Percentiles rank a stretch among this genome's conserved stretches.
Evolutionary conservation across 2,329 filamentous ascomycete genomes (phyloP).

Genomic region (Fusarium floridanum): DNA sequence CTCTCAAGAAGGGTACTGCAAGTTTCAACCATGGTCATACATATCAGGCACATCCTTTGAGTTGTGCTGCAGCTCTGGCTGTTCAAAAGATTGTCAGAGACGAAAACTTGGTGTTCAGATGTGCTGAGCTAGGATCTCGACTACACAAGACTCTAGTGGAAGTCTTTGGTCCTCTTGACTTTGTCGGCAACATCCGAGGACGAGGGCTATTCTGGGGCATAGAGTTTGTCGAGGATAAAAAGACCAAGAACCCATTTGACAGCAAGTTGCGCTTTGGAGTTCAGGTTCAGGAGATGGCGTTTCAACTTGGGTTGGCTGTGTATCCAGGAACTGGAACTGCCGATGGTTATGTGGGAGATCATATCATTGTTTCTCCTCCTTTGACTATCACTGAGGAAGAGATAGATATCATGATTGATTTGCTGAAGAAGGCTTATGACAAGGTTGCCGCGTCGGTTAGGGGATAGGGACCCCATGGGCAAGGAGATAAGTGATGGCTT

Average conservation of each 20-base stretch:
- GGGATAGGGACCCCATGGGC: too few relatives aligned
- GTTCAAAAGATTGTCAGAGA: conserved; percentile 71
- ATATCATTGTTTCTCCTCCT: conserved; percentile 77
- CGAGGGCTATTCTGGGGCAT: conserved; percentile 65
- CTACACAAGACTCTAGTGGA: conserved; percentile 60
- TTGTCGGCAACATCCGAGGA: conserved; percentile 73
- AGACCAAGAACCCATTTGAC: conserved; percentile 54
- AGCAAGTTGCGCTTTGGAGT: conserved; percentile 42
- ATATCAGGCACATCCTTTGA: conserved; percentile 70
- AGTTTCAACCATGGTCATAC: conserved; percentile 69
- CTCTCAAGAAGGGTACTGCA: conserved; percentile 52
- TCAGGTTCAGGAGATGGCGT: conserved; percentile 47
- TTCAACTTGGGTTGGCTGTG: conserved; percentile 57
- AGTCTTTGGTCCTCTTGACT: conserved; percentile 57
- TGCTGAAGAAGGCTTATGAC: conserved; percentile 31
- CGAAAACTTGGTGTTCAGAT: conserved; percentile 70
- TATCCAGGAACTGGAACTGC: conserved; percentile 74
- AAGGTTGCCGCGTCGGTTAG: conserved; percentile 6
- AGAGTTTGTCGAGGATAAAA: conserved; percentile 59
- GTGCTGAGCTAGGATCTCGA: conserved; percentile 63
- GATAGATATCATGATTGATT: conserved; percentile 23
- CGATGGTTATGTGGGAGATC: conserved; percentile 73
- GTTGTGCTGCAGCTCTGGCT: conserved; percentile 72
- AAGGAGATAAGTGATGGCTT: background rate
- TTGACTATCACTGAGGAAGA: conserved; percentile 68